Evolutionary conservation across 768 basidiomycete genomes (phyloP).

Genomic region (Trametes meyenii): DNA sequence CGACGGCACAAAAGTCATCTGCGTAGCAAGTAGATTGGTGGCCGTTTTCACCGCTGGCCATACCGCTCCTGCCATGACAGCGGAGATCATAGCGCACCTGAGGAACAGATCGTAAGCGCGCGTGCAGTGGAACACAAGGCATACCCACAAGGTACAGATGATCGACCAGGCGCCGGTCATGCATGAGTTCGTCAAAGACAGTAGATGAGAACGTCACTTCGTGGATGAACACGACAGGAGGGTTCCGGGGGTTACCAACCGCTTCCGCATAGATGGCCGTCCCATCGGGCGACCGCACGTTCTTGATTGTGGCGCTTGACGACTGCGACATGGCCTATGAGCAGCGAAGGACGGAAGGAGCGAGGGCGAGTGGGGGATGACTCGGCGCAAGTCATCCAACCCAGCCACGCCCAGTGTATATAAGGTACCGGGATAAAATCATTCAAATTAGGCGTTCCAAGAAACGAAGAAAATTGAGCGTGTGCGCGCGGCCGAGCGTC

Average conservation of each 20-base stretch:
- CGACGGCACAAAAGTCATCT: conserved; percentile 29
- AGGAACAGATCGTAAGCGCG: neutral
- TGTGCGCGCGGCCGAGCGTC: conserved; percentile 4
- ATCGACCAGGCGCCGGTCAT: conserved; percentile 16
- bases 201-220: conserved; percentile 20
- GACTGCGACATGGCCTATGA: conserved; percentile 1
- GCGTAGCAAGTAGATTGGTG: conserved; percentile 22
- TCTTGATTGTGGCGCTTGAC: conserved; percentile 12
- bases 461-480: conserved; percentile 8
- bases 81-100: conserved; percentile 33
- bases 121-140: neutral
- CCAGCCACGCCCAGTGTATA: neutral
- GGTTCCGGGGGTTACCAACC: conserved; percentile 26
- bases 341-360: neutral
- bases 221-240: conserved; percentile 29
- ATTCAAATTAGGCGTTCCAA: conserved; percentile 14
- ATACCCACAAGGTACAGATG: conserved; percentile 28
- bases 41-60: conserved; percentile 11
- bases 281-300: conserved; percentile 27
- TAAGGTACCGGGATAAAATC: conserved; percentile 8
- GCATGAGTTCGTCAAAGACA: conserved; percentile 28
- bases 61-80: conserved; percentile 28
- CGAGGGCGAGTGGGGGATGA: neutral
- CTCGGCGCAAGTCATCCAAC: neutral
- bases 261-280: conserved; percentile 29